Conservation (phyloP, 768 basidiomycete species). For the Boletus reticuloceps region DNA sequence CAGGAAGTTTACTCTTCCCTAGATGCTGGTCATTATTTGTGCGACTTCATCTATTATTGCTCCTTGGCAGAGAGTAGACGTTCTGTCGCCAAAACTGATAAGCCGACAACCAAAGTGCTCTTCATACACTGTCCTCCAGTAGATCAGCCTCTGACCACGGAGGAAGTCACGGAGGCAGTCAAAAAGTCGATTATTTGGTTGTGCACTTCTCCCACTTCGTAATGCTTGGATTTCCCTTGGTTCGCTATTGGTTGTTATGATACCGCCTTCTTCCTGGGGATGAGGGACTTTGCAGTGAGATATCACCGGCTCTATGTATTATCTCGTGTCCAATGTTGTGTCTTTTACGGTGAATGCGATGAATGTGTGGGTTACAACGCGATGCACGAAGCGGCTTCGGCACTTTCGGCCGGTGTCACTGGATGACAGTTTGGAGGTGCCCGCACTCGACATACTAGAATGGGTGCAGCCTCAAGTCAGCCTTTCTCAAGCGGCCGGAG, state of each 20-base stretch:
- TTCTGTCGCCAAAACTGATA: constrained; percentile 28
- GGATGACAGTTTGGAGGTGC: background rate
- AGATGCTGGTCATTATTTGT: constrained; percentile 75
- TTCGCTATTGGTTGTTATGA: constrained; percentile 1
- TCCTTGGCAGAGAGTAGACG: constrained; percentile 69
- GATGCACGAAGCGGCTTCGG: constrained; percentile 3
- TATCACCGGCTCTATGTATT: constrained; percentile 4
- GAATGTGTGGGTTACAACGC: background rate
- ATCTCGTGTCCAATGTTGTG: background rate
- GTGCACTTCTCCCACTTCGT: constrained; percentile 27
- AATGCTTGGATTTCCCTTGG: constrained; percentile 1
- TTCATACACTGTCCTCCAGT: constrained; percentile 74
- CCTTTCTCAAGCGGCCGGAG: constrained; percentile 10
- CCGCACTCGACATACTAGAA: background rate
- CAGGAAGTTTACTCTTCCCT: constrained; percentile 70
- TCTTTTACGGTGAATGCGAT: background rate
- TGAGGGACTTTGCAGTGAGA: constrained; percentile 26
- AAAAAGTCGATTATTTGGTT: constrained; percentile 62
- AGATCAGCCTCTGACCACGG: constrained; percentile 58
- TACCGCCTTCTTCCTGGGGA: constrained; percentile 14
- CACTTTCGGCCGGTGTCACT: constrained; percentile 8
- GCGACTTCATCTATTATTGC: constrained; percentile 76
- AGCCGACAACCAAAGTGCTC: constrained; percentile 44
- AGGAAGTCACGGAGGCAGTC: constrained; percentile 67
- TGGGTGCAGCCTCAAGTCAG: background rate